Percentiles rank a stretch among this genome's conserved stretches.
Conservation (phyloP, 257 asterid species). For the Pogostemon cablin region DNA sequence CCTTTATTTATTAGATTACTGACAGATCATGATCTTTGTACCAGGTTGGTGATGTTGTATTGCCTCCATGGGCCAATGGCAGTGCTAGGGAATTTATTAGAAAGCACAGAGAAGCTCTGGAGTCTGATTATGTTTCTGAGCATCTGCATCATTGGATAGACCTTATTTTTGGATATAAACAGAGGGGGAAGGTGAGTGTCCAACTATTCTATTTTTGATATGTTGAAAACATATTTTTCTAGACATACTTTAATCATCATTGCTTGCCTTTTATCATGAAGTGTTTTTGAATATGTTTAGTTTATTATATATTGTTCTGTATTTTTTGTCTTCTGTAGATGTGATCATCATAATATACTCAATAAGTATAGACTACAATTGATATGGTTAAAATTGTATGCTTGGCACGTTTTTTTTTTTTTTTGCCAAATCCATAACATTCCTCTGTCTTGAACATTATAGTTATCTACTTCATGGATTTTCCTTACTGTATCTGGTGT, state of each 20-base stretch:
- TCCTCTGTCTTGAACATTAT: constrained; percentile 8
- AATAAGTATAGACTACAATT: neutral
- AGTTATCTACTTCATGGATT: constrained; percentile 12
- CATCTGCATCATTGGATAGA: constrained; percentile 99
- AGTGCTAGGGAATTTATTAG: constrained; percentile 87
- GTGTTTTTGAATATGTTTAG: neutral
- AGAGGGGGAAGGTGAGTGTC: constrained; percentile 91
- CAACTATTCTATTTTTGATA: constrained; percentile 17
- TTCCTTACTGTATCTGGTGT: constrained; percentile 1
- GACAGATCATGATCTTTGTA: constrained; percentile 37
- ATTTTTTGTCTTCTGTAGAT: too few species aligned
- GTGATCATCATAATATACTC: too few species aligned
- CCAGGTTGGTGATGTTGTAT: constrained; percentile 88
- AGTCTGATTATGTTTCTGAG: constrained; percentile 94
- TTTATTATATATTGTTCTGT: neutral
- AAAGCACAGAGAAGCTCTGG: constrained; percentile 98
- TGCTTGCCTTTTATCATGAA: constrained; percentile 6
- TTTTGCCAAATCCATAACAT: constrained; percentile 13
- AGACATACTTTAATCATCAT: constrained; percentile 13
- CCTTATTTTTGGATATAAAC: constrained; percentile 93
- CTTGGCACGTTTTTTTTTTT: neutral
- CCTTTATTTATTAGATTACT: constrained; percentile 28
- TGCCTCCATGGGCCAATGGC: constrained; percentile 98
- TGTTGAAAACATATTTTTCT: constrained; percentile 1
- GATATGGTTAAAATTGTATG: neutral